Base-by-base conservation (phyloP, 2,329 filamentous ascomycete genomes). In the Claviceps fusiformis region DNA sequence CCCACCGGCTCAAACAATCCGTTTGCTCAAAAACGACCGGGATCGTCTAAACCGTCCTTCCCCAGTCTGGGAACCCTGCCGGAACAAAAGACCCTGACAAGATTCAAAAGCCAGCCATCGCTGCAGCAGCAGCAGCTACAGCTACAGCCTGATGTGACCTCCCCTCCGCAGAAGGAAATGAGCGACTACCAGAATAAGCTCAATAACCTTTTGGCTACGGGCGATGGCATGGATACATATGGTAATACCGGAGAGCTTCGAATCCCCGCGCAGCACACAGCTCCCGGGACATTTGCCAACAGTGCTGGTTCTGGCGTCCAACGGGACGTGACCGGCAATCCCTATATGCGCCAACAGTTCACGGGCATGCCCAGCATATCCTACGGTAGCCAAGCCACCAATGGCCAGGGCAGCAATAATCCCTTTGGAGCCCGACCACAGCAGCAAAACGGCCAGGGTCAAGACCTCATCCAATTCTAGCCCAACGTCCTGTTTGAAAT, bases 1-100 rank as follows among this genome's bases (percentile, higher is more conserved):
- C 86, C 88, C 3, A 98, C 93, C 3, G 93, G 93, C 50, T 97
- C 93, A 17, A 98, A 98, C 75, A 98, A 98, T 67, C 93, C 93
- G 2, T 98, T 98, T 66, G 92, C 93, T 13, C 79, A 85, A n/a
- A 82, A 86, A 73, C 84, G 75, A 65, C 81, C 73, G 66, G 83
- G 73, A 67, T 77, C 68, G 11, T 66, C 68, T 8, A 65, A 74
- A 59, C 80, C 74, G 58, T 78, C 78, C 48, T 81, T 87, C 57
- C 84, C 89, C 13, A 83, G 85, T 2, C 78, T 97, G 52, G 82
- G 82, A 62, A 82, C 85, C 3, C 75, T 96, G 17, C 85, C 85
- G 33, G 91, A 96, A 70, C 89, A 95, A 67, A 88, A 91, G 73
- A 86, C 87, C 0, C 80, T 91, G 17, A 80, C 72, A 33, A 65